These are phyloP conservation scores for Erysiphe pulchra DNA, from an alignment of 2,329 filamentous ascomycete genomes.

Conservation along the genomic window DNA sequence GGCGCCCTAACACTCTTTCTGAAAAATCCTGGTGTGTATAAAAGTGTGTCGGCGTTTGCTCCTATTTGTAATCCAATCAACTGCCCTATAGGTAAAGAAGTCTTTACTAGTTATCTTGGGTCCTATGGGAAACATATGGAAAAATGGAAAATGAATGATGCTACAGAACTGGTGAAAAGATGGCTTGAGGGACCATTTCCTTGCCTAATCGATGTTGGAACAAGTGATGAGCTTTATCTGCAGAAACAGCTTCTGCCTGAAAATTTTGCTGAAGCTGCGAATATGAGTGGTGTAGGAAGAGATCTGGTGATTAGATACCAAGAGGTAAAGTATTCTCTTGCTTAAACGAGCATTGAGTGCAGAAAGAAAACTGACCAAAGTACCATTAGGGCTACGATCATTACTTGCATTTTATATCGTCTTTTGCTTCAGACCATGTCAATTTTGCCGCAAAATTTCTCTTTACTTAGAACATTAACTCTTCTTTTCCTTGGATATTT, in stretches of 20 bases:
- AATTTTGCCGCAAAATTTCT: slow-evolving; percentile 77
- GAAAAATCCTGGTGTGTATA: slow-evolving; percentile 74
- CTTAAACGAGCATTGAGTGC: too few relatives aligned
- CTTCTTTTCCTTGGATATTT: neutral
- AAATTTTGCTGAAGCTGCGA: slow-evolving; percentile 62
- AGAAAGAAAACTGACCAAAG: slow-evolving; percentile 2
- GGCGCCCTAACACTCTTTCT: slow-evolving; percentile 81
- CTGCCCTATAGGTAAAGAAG: slow-evolving; percentile 89
- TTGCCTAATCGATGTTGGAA: slow-evolving; percentile 76
- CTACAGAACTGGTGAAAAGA: slow-evolving; percentile 61
- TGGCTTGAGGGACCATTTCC: slow-evolving; percentile 35
- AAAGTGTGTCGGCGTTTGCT: slow-evolving; percentile 70
- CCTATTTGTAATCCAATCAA: slow-evolving; percentile 68
- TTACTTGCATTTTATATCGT: slow-evolving; percentile 89
- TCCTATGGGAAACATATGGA: slow-evolving; percentile 22
- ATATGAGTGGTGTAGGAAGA: slow-evolving; percentile 42
- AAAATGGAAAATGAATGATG: slow-evolving; percentile 74
- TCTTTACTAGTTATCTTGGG: slow-evolving; percentile 76
- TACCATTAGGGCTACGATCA: slow-evolving; percentile 57
- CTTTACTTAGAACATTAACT: slow-evolving; percentile 24
- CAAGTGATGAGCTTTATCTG: slow-evolving; percentile 91
- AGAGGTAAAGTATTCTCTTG: slow-evolving; percentile 22
- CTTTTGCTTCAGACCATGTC: slow-evolving; percentile 74
- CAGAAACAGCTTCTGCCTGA: slow-evolving; percentile 78
- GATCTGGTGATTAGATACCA: slow-evolving; percentile 65